Evolutionary conservation across 1,139 yeast genomes (phyloP), one percentile per base, ranked within the genome.

Genomic region (Protomyces macrosporus): DNA sequence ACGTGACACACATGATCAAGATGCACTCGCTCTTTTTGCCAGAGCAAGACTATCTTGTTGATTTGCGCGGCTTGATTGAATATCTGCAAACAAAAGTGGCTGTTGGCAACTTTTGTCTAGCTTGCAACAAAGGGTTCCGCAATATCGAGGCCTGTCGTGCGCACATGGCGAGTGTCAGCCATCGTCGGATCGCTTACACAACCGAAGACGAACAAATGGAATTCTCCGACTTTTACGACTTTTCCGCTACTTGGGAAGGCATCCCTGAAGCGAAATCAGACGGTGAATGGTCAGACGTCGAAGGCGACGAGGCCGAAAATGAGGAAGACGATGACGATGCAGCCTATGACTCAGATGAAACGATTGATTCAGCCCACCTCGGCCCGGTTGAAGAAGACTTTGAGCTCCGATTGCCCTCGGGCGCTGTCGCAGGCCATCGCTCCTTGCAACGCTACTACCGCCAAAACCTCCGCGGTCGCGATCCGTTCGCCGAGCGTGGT

Each of bases 341-440:
- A n/a, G 79, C 73, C 4, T 80, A 71, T 12, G 84, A 81, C 14
- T 84, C 78, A 6, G 82, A 76, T 3, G 75, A 76, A 45, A 81
- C 78, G n/a, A 70, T 68, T n/a, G 53, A 57, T 23, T 68, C 69
- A 3, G 70, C 67, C 14, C 76, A 77, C 34, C 76, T 79, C n/a
- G 73, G 75, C 30, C 69, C 71, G 10, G 65, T 68, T 23, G 73
- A 83, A 3, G 81, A 79, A 65, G 82, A 85, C 67, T 96, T 96
- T 32, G 96, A 91, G 70, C 82, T 93, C 65, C 84, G 88, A 65
- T 78, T 95, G 67, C 97, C 98, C 14, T 51, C 67, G 33, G 82
- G 90, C 10, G 98, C 98, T 67, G 80, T 85, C 7, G 86, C 89
- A 39, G 98, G 98, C 12, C 98, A 93, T 75, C 83, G 98, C 72